phyloP scores from a whole-genome alignment of 331 rosid genomes.

The Saraca asoca region DNA sequence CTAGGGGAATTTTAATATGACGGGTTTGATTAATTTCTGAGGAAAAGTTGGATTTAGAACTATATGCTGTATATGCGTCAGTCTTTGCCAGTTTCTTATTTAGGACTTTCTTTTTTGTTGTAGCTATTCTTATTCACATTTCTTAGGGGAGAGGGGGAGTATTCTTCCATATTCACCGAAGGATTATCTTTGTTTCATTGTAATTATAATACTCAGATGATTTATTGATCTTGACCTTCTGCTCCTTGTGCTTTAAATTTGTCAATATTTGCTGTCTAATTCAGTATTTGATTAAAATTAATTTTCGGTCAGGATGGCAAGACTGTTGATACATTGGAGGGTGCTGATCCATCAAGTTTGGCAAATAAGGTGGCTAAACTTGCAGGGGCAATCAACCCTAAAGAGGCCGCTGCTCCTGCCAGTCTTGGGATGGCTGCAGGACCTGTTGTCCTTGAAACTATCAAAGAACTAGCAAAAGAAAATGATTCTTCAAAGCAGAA shows the following conservation, averaged over 20 bases:
- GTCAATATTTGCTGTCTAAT: constrained; percentile 3
- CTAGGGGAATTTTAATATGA: not conserved
- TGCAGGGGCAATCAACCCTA: constrained; percentile 67
- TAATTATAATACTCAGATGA: not conserved
- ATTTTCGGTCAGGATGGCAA: constrained; percentile 73
- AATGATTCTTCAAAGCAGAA: constrained; percentile 54
- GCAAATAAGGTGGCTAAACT: constrained; percentile 88
- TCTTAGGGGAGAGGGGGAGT: not conserved
- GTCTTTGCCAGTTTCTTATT: not conserved
- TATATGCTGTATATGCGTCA: not conserved
- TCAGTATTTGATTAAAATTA: constrained; percentile 18
- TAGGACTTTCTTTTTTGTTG: not conserved
- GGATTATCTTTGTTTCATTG: constrained; percentile 3
- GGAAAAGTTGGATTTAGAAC: not conserved
- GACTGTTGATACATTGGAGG: constrained; percentile 81
- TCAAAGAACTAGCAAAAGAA: constrained; percentile 66
- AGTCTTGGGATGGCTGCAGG: constrained; percentile 96
- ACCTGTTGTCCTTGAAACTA: constrained; percentile 66
- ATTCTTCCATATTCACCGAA: not conserved
- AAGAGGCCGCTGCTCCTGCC: constrained; percentile 87
- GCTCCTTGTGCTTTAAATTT: not conserved
- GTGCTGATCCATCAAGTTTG: constrained; percentile 99
- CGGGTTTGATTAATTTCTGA: not conserved
- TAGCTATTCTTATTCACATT: not conserved
- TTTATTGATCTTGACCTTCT: not conserved